Percentiles rank a stretch among this genome's conserved stretches.
Conservation (phyloP, 2,329 filamentous ascomycete species). For the Fusarium beomiforme region DNA sequence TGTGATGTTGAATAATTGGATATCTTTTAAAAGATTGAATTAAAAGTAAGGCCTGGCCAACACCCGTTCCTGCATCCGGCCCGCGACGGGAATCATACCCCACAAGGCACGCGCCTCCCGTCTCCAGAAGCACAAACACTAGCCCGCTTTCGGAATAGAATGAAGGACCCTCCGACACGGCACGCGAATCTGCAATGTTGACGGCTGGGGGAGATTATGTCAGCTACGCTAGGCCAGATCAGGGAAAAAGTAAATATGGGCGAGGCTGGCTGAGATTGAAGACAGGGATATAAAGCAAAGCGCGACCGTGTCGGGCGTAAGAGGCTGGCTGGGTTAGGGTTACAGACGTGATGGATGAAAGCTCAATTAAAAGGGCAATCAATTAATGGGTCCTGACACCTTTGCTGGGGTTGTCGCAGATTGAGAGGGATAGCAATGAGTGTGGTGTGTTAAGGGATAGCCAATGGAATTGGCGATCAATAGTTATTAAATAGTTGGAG, state of each 20-base stretch:
- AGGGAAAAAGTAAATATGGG: conserved; percentile 43
- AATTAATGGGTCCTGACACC: neutral
- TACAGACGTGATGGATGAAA: conserved; percentile 15
- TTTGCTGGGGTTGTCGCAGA: neutral
- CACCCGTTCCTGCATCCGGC: conserved; percentile 38
- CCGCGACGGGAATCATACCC: conserved; percentile 34
- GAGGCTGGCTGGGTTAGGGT: conserved; percentile 30
- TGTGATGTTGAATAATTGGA: neutral
- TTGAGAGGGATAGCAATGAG: neutral
- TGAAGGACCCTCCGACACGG: neutral
- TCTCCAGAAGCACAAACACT: neutral
- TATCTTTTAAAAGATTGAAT: neutral
- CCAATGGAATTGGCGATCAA: neutral
- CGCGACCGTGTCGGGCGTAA: conserved; percentile 29
- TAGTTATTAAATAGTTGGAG: neutral
- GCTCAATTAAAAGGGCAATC: neutral
- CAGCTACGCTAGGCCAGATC: conserved; percentile 14
- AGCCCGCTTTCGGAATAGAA: neutral
- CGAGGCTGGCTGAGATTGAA: conserved; percentile 18
- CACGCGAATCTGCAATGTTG: conserved; percentile 23
- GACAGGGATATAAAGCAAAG: conserved; percentile 2
- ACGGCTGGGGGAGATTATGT: conserved; percentile 7
- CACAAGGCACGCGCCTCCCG: conserved; percentile 27
- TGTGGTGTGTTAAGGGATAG: neutral
- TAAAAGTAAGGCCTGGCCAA: neutral